These are phyloP conservation scores for Protea cynaroides DNA, from an alignment of 164 flowering plant species.

Conservation along the genomic window DNA sequence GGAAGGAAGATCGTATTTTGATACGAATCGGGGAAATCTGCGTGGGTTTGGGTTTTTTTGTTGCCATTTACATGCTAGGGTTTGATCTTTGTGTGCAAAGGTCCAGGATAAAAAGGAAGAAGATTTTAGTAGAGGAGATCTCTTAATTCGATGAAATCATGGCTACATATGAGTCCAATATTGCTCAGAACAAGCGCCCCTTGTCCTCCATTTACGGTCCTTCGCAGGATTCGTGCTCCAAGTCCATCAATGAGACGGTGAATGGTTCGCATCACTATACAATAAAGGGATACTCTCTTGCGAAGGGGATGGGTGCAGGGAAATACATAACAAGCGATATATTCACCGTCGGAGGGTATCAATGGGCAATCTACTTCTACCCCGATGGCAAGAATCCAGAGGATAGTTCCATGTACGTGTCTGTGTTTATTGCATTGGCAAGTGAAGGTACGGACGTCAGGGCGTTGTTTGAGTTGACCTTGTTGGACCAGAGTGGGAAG, in stretches of 20 bases:
- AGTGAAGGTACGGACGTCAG: conserved; percentile 80
- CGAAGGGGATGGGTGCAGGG: conserved; percentile 83
- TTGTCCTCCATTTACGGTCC: conserved; percentile 2
- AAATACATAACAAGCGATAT: conserved; percentile 62
- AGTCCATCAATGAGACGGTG: conserved; percentile 63
- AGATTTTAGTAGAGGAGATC: neutral
- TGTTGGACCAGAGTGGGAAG: conserved; percentile 78
- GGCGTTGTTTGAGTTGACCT: conserved; percentile 70
- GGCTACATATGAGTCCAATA: conserved; percentile 11
- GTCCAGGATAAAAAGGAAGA: conserved; percentile 5
- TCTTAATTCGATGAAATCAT: conserved; percentile 19
- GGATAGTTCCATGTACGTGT: conserved; percentile 64
- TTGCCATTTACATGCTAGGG: conserved; percentile 5
- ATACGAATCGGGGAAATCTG: neutral
- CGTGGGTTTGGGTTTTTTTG: neutral
- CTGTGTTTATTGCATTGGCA: conserved; percentile 75
- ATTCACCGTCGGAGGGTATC: conserved; percentile 75
- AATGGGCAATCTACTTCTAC: conserved; percentile 90
- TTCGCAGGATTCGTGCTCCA: conserved; percentile 34
- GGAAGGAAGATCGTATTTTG: neutral
- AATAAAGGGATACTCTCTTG: conserved; percentile 73
- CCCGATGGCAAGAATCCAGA: conserved; percentile 90
- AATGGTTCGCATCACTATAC: conserved; percentile 69
- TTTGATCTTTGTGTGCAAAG: conserved; percentile 2
- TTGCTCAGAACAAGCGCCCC: conserved; percentile 4